These are phyloP conservation scores for Verticillium isaacii DNA, from an alignment of 2,329 filamentous ascomycete species.

Conservation along the genomic window DNA sequence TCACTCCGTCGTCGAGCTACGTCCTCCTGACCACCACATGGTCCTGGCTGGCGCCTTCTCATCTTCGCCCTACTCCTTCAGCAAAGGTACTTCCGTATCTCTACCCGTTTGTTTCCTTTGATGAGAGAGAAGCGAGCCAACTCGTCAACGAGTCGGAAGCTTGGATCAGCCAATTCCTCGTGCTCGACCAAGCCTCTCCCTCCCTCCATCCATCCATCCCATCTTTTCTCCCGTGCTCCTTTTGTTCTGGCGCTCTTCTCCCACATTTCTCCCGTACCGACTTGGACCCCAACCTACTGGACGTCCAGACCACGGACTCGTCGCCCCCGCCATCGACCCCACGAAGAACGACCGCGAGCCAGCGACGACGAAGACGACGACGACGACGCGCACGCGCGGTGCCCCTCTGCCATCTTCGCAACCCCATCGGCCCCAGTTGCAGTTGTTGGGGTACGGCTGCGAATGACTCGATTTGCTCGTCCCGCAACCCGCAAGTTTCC, in stretches of 20 bases:
- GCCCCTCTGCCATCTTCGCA: background rate
- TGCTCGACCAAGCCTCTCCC: slow-evolving; percentile 1
- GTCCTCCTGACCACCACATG: background rate
- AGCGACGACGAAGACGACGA: background rate
- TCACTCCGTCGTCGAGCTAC: background rate
- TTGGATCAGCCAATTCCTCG: slow-evolving; percentile 4
- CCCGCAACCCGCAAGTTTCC: background rate
- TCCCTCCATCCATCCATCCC: slow-evolving; percentile 1
- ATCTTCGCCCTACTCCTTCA: background rate
- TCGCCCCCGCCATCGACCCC: background rate
- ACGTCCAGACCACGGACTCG: background rate
- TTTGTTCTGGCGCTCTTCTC: background rate
- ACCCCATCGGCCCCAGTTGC: background rate
- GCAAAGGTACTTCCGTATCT: background rate
- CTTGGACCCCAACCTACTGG: background rate
- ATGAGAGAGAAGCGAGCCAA: background rate
- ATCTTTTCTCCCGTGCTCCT: slow-evolving; percentile 1
- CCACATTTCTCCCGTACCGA: background rate
- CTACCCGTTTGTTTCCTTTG: background rate
- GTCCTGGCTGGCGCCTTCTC: background rate
- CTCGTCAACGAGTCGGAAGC: background rate
- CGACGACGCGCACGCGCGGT: background rate
- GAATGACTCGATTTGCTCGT: background rate
- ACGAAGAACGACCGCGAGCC: background rate
- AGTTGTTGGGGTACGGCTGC: background rate